These are phyloP conservation scores for Pleurotus eryngii DNA, from an alignment of 768 basidiomycete genomes.

Conservation along the genomic window DNA sequence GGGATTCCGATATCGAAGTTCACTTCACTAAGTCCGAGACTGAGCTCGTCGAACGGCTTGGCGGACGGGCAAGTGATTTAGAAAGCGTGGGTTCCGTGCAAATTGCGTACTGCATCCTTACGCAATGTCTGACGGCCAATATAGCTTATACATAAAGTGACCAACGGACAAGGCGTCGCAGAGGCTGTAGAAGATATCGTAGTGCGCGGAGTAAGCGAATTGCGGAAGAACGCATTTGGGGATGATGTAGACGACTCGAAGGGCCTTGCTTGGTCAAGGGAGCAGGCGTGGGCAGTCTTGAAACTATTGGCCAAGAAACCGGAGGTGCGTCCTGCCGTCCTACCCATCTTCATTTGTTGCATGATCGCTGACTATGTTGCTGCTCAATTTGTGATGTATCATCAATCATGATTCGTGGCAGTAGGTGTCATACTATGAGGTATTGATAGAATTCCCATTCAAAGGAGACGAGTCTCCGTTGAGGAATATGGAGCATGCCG, in stretches of 20 bases:
- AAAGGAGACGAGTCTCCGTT: constrained; percentile 85
- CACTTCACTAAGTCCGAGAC: constrained; percentile 55
- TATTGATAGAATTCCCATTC: constrained; percentile 83
- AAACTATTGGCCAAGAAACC: constrained; percentile 63
- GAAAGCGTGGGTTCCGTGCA: constrained; percentile 56
- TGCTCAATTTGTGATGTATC: constrained; percentile 14
- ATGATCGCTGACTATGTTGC: no score
- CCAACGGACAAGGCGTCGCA: constrained; percentile 64
- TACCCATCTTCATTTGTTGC: no score
- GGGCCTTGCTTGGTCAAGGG: constrained; percentile 74
- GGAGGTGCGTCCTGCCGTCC: constrained; percentile 42
- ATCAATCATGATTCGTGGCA: not conserved
- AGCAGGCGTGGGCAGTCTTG: constrained; percentile 86
- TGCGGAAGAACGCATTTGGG: constrained; percentile 90
- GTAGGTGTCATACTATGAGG: constrained; percentile 79
- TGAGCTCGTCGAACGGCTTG: constrained; percentile 66
- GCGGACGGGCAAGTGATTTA: constrained; percentile 88
- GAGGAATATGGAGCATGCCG: constrained; percentile 84
- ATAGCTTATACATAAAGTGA: constrained; percentile 83
- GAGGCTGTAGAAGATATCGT: constrained; percentile 93
- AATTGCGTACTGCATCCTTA: not conserved
- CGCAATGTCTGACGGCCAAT: not conserved
- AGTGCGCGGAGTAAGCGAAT: constrained; percentile 69
- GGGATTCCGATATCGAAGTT: constrained; percentile 48
- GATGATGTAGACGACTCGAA: constrained; percentile 91